Conservation (phyloP, 2,329 filamentous ascomycete species). For the Neofusicoccum laricinum region DNA sequence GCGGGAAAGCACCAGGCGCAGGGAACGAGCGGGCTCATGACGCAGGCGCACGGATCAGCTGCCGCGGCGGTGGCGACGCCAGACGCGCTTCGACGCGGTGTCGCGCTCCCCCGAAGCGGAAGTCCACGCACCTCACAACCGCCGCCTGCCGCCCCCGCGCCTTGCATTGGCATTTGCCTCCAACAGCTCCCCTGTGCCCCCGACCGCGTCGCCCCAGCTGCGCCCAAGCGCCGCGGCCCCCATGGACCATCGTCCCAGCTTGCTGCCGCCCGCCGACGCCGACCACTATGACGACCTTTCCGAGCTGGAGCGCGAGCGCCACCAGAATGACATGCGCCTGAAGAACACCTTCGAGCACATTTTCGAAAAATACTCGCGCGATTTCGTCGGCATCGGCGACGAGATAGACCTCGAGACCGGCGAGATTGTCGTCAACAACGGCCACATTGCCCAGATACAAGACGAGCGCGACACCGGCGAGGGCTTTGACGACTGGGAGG, state of each 20-base stretch:
- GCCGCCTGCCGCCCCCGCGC: neutral
- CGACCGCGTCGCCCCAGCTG: neutral
- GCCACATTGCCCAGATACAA: constrained; percentile 68
- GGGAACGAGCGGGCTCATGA: neutral
- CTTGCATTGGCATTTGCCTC: neutral
- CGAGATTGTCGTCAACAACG: constrained; percentile 84
- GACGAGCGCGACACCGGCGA: constrained; percentile 53
- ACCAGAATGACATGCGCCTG: constrained; percentile 49
- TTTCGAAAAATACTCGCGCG: constrained; percentile 80
- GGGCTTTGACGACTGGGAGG: neutral
- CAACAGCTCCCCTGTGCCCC: neutral
- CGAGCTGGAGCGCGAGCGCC: constrained; percentile 2
- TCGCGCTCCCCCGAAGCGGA: constrained; percentile 3
- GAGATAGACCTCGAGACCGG: constrained; percentile 84
- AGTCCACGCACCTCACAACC: neutral
- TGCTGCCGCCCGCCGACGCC: neutral
- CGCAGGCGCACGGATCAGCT: neutral
- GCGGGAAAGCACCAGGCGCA: neutral
- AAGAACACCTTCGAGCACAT: constrained; percentile 86
- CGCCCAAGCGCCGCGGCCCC: neutral
- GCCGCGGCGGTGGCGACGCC: too few species aligned
- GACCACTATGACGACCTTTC: constrained; percentile 9
- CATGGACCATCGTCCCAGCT: neutral
- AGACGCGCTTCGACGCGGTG: constrained; percentile 4
- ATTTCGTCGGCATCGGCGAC: constrained; percentile 81